Conservation (phyloP, 805 yeast genomes). For the Trichomonascus vanleenenianus region DNA sequence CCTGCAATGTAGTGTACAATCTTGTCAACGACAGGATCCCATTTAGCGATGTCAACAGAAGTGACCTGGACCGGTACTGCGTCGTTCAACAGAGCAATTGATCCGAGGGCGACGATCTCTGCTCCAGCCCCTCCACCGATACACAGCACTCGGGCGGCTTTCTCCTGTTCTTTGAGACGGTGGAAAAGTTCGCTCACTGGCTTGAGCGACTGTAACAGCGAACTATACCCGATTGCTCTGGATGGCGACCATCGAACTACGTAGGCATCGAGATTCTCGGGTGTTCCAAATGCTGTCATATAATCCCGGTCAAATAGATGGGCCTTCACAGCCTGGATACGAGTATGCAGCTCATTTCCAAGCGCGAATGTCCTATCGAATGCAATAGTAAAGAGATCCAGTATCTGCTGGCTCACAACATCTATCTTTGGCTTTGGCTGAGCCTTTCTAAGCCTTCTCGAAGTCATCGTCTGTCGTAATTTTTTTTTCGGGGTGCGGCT, state of each 20-base stretch:
- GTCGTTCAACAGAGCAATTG: constrained; percentile 38
- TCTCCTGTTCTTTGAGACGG: constrained; percentile 1
- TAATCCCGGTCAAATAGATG: constrained; percentile 66
- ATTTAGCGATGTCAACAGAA: constrained; percentile 72
- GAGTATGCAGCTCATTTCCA: constrained; percentile 26
- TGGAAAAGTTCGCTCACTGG: constrained; percentile 34
- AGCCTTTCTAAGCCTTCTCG: no score
- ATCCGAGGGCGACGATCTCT: constrained; percentile 58
- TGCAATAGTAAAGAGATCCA: constrained; percentile 23
- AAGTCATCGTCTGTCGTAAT: no score
- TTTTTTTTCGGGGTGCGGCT: not conserved
- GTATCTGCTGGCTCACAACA: constrained; percentile 11
- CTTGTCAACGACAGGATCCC: constrained; percentile 48
- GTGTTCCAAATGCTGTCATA: constrained; percentile 55
- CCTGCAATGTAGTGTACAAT: constrained; percentile 37
- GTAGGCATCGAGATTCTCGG: constrained; percentile 63
- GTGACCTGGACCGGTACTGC: constrained; percentile 34
- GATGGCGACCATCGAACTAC: constrained; percentile 84
- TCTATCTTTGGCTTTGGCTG: no score
- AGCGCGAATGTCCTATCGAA: constrained; percentile 19
- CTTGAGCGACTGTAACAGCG: constrained; percentile 49
- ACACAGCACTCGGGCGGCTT: constrained; percentile 36
- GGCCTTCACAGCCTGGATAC: constrained; percentile 63
- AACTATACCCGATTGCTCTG: constrained; percentile 64
- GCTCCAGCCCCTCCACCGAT: constrained; percentile 92